Evolutionary conservation across 208 protist genomes (phyloP).

Genomic region (Leishmania gerbilli): DNA sequence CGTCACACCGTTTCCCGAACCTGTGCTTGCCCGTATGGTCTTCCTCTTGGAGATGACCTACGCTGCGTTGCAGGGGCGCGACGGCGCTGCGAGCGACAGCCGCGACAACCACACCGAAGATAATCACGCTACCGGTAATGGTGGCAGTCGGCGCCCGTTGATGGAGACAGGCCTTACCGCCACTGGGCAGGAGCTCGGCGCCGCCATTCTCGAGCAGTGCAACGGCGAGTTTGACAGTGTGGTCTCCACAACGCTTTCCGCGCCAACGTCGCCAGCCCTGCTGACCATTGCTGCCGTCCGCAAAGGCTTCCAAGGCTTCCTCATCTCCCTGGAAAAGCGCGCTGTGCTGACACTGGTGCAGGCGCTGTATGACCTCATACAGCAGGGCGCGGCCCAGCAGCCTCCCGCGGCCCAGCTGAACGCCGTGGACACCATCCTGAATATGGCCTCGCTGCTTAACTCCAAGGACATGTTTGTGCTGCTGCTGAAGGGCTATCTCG

Average conservation of each 20-base stretch:
- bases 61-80: slow-evolving; percentile 23
- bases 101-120: slow-evolving; percentile 1
- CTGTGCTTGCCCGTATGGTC: slow-evolving; percentile 35
- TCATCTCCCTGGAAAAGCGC: slow-evolving; percentile 40
- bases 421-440: slow-evolving; percentile 68
- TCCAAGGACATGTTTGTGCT: slow-evolving; percentile 63
- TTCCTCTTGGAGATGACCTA: slow-evolving; percentile 47
- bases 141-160: slow-evolving; percentile 1
- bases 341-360: slow-evolving; percentile 59
- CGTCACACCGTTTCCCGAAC: slow-evolving; percentile 29
- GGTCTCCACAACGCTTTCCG: slow-evolving; percentile 23
- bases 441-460: slow-evolving; percentile 65
- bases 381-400: slow-evolving; percentile 15
- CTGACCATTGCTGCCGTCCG: slow-evolving; percentile 41
- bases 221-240: slow-evolving; percentile 31
- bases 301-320: slow-evolving; percentile 60
- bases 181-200: slow-evolving; percentile 21
- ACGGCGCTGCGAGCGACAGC: neutral
- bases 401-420: slow-evolving; percentile 27
- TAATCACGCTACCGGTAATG: neutral
- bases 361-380: slow-evolving; percentile 48
- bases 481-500: slow-evolving; percentile 56
- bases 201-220: slow-evolving; percentile 18
- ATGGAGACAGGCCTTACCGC: slow-evolving; percentile 32
- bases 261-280: slow-evolving; percentile 28